Evolutionary conservation across 2,329 filamentous ascomycete species (phyloP), one percentile per base, ranked within the genome.

Genomic region (Endoconidiophora laricicola): DNA sequence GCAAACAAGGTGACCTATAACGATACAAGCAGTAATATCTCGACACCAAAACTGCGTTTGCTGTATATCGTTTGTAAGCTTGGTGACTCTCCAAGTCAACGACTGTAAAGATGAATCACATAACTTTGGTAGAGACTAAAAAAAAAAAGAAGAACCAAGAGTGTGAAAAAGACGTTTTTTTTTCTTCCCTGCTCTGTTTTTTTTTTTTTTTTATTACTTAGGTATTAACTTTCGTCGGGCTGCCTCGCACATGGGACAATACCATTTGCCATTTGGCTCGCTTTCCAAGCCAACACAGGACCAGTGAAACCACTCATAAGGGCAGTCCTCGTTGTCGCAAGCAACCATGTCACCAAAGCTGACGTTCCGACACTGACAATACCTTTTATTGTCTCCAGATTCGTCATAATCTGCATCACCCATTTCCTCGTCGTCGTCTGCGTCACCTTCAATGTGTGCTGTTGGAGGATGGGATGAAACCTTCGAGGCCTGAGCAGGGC

Each of bases 291-390:
- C 76, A 46, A 83, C 79, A 58, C 79, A 83, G 41, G 70, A 78
- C 82, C 84, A 91, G 65, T 91, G 85, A 63, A 91, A 91, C 85
- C 85, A 91, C 66, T 91, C 84, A 60, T 77, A 84, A 44, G 79
- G 78, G 64, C 85, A 91, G 56, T 80, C 73, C 52, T 83, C 78
- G 62, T 90, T 90, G 67, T 91, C 85, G 66, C 85, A 91, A 26
- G 83, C 85, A 55, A 91, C 84, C 85, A 91, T 91, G 60, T 90
- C 82, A 54, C 85, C 85, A 60, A 84, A 87, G 63, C 82, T 86
- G 56, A 88, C 81, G 58, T 83, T 83, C 62, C 88, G 81, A 63
- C 85, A 91, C 26, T 81, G 72, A 65, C 85, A 91, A 65, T 91
- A 91, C 62, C 86, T 84, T 60, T 83, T 81, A 64, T 87, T 83